A percentile compares a stretch with the other conserved stretches of the same genome.
Conservation (phyloP, 176 grass and related monocot genomes). For the Lolium perenne region DNA sequence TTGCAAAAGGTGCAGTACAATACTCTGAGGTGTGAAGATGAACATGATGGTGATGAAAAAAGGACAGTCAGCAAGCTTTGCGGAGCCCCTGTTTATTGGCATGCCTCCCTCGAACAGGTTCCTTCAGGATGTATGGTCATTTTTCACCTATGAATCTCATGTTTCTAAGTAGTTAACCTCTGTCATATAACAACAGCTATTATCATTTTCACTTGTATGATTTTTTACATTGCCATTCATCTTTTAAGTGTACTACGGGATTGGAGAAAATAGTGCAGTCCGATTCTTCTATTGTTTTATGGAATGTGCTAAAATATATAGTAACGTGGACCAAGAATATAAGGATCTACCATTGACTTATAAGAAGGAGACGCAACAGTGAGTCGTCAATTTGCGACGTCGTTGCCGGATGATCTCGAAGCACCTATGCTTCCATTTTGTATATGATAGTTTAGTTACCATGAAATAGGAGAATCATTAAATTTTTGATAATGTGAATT, state of each 20-base stretch:
- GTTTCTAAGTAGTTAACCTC: slow-evolving; percentile 33
- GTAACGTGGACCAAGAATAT: background rate
- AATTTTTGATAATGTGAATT: slow-evolving; percentile 6
- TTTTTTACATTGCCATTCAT: background rate
- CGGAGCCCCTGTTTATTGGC: slow-evolving; percentile 70
- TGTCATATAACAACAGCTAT: background rate
- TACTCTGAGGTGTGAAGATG: slow-evolving; percentile 76
- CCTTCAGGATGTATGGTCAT: slow-evolving; percentile 83
- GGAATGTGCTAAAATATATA: background rate
- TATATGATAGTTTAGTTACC: slow-evolving; percentile 20
- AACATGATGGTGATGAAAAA: slow-evolving; percentile 56
- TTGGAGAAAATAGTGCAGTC: background rate
- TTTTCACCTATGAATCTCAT: slow-evolving; percentile 31
- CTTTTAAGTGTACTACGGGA: background rate
- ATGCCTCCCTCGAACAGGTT: slow-evolving; percentile 86
- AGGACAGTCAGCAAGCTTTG: slow-evolving; percentile 72
- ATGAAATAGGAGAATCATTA: background rate
- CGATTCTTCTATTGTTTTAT: slow-evolving; percentile 3
- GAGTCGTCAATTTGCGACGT: background rate
- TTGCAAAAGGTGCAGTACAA: slow-evolving; percentile 82
- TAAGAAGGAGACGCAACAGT: background rate
- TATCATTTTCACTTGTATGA: background rate
- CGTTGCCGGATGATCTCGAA: background rate
- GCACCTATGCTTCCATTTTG: background rate
- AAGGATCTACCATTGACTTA: background rate